Base-by-base conservation (phyloP, 2,329 filamentous ascomycete genomes). In the Penicillium vulpinum region DNA sequence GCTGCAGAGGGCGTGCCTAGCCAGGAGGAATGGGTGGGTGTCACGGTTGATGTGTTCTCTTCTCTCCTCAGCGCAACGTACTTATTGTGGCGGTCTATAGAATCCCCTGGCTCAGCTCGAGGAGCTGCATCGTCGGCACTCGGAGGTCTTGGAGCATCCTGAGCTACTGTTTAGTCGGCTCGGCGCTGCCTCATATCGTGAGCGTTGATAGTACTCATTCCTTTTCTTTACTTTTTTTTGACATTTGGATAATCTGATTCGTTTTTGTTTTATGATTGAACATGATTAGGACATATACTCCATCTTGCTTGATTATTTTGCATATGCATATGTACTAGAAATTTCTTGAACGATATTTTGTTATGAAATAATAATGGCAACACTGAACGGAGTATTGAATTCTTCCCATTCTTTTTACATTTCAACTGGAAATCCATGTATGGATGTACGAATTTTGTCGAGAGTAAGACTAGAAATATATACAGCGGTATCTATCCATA, bases 11-110 rank as follows among this genome's bases (percentile, higher is more conserved):
- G 91, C 50, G 92, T 96, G 62, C 92, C 92, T 60, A 82, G 85
- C 74, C 92, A 96, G 82, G 83, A 85, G 72, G 91, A 96, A 75
- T 97, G 93, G 93, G 92, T 96, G 91, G 88, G 91, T 91, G 82
- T 80, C 70, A 76, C 77, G 72, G 70, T 72, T 74, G 72, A 76
- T 74, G 70, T 70, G 65, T 75, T 77, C 73, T 70, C 75, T 67
- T 70, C 75, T 63, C 64, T 79, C 67, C 70, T 78, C 68, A 61
- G 67, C 67, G 67, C 69, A 69, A 69, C 72, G 48, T 76, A 76
- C 75, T 77, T 77, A 77, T 77, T 76, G 65, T 78, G 75, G 72
- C 67, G 69, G 64, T 72, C 70, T 66, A 79, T 73, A 91, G 88
- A 88, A 92, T 75, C 89, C 89, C 58, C 76, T 81, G 66, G 82